Conservation (phyloP, 306 rosid species). For the Lathyrus tuberosus region DNA sequence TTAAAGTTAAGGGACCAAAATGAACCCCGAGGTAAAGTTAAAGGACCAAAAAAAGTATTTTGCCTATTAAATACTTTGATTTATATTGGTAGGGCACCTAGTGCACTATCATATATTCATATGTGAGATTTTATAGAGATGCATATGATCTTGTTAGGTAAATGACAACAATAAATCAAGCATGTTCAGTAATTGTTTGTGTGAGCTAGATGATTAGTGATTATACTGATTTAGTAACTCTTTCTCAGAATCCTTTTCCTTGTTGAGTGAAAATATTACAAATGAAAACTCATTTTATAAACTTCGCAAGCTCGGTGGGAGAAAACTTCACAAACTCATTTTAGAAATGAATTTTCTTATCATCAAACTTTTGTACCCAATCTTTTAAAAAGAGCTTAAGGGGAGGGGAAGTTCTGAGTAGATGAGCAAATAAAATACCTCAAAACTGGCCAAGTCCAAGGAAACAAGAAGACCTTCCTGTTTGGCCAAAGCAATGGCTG, state of each 20-base stretch:
- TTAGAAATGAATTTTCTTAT: neutral
- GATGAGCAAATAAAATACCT: constrained; percentile 57
- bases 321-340: neutral
- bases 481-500: constrained; percentile 82
- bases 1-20: no score
- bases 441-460: constrained; percentile 97
- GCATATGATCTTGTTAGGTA: neutral
- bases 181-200: constrained; percentile 4
- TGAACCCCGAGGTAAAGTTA: no score
- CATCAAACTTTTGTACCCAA: neutral
- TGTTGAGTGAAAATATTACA: neutral
- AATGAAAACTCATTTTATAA: neutral
- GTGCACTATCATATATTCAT: neutral
- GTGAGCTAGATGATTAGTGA: neutral
- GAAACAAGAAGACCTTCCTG: constrained; percentile 86
- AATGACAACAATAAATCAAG: neutral
- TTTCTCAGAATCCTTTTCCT: neutral
- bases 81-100: neutral
- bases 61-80: neutral
- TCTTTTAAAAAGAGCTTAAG: neutral
- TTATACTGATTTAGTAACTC: neutral
- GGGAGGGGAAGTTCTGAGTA: constrained; percentile 3
- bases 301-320: constrained; percentile 3
- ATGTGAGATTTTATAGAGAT: neutral
- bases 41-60: no score